Base-by-base conservation (phyloP, 345 rosid species). In the Adansonia digitata region DNA sequence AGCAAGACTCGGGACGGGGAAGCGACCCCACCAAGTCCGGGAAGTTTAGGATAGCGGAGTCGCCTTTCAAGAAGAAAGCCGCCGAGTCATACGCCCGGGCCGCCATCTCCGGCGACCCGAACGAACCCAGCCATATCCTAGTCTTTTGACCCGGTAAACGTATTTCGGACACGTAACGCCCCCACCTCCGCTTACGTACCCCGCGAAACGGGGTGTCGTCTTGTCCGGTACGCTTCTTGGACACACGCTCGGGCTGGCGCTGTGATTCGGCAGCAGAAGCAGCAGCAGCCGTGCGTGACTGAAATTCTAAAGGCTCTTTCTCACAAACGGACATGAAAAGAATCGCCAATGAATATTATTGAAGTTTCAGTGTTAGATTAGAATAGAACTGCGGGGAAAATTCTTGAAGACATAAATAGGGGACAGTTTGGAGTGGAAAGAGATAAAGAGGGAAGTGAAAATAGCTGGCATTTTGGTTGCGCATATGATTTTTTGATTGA, bases 141-240 rank as follows among this genome's bases (percentile, higher is more conserved):
- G 45, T 62, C 45, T 62, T 62, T 8, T 62, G 69, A 22, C 69
- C 69, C 48, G 69, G 69, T 11, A 64, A 64, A 1, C 69, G 69
- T 20, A 64, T 64, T 29, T 64, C 69, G 7, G 69, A 39, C 14
- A 64, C 69, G 69, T 64, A 64, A 39, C 69, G 69, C 48, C 69
- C 69, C 69, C 69, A 64, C 69, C 46, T 64, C 48, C 69, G 26
- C 48, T 20, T 64, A 39, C 69, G 69, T n/a, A 64, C 69, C 29
- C 69, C 69, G 8, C 69, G 69, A 64, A 62, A 62, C 68, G 68
- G 2, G 68, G 45, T 18, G 24, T 62, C 42, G 24, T 61, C 43
- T 17, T 61, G 22, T 18, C 42, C 0, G 24, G 66, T 14, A 10
- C 43, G 68, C 35, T 62, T 62, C 45, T 62, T 35, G 45, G 45